Evolutionary conservation across 768 basidiomycete genomes (phyloP), one percentile per base, ranked within the genome.

Genomic region (Hygrophoropsis aurantiaca): DNA sequence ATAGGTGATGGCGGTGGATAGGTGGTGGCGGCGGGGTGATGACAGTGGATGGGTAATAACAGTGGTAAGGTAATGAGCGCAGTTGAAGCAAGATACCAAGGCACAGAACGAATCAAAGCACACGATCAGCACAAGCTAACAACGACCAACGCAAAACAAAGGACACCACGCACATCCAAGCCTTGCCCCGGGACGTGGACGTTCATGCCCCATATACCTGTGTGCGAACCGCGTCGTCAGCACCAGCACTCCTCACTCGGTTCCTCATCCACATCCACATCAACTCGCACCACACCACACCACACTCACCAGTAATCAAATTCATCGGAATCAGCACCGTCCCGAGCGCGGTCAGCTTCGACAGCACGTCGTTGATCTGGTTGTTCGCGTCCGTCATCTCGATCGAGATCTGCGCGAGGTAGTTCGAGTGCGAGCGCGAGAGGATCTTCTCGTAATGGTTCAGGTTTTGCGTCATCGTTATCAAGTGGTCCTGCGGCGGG

Each of bases 311-410:
- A 21, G 97, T 99, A 42, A 99, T 82, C 66, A 98, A 69, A 67
- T 98, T 98, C 87, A 94, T 97, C 27, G 90, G 97, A 63, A 99
- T 86, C 56, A 98, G 85, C 5, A 99, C 84, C 5, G 97, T 99
- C 79, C 97, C 97, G 38, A 99, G 79, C 6, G 97, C 95, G 0
- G 97, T 98, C 50, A 99, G 75, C 73, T 97, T 97, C 4, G 90
- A 92, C 5, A 98, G 81, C 2, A 99, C 97, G 62, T 98, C 94
- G 70, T 99, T 99, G 73, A 98, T 99, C 73, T 98, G 94, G 67
- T 99, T 99, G 71, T 99, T 99, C 34, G 97, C 97, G 59, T 97
- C 94, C 27, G 93, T 95, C 95, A 98, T 99, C 74, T 98, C 97
- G 69, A 99, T 98, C 35, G 94, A 97, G 57, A 99, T 99, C 61